A percentile compares a stretch with the other conserved stretches of the same genome.
phyloP scores from a whole-genome alignment of 1,284 basidiomycete genomes.

The Ganoderma lucidum region DNA sequence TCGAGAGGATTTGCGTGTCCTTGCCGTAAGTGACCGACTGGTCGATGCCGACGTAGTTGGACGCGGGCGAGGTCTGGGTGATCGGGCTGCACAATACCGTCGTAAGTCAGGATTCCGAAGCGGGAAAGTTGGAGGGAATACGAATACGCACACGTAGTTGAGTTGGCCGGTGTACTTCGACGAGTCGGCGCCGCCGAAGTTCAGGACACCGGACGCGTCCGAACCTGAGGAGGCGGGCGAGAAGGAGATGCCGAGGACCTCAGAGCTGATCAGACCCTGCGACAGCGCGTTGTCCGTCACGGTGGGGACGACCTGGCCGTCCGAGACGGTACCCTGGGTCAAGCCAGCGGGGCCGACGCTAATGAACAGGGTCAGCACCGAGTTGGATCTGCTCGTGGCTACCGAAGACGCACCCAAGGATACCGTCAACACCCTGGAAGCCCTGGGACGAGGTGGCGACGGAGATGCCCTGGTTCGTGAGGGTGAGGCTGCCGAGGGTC shows the following conservation, averaged over 20 bases:
- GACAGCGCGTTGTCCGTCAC: constrained; percentile 55
- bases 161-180: constrained; percentile 57
- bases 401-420: neutral
- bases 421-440: constrained; percentile 17
- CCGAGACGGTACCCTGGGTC: constrained; percentile 39
- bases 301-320: constrained; percentile 17
- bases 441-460: constrained; percentile 52
- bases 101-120: constrained; percentile 8
- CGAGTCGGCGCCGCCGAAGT: constrained; percentile 56
- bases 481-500: constrained; percentile 41
- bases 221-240: constrained; percentile 4
- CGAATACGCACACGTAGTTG: constrained; percentile 52
- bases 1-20: constrained; percentile 26
- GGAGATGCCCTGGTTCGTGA: constrained; percentile 55
- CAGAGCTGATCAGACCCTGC: constrained; percentile 29
- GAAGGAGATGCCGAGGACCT: constrained; percentile 15
- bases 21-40: constrained; percentile 36
- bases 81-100: constrained; percentile 47
- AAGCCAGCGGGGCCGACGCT: constrained; percentile 55
- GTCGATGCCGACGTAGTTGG: constrained; percentile 38
- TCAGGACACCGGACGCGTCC: constrained; percentile 36
- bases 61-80: constrained; percentile 45
- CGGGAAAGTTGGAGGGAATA: constrained; percentile 24
- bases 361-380: too few relatives aligned
- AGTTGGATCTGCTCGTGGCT: neutral